Percentiles rank a stretch among this genome's conserved stretches.
Evolutionary conservation across 352 stramenopile species (phyloP).

Genomic region (Phytophthora syringae): DNA sequence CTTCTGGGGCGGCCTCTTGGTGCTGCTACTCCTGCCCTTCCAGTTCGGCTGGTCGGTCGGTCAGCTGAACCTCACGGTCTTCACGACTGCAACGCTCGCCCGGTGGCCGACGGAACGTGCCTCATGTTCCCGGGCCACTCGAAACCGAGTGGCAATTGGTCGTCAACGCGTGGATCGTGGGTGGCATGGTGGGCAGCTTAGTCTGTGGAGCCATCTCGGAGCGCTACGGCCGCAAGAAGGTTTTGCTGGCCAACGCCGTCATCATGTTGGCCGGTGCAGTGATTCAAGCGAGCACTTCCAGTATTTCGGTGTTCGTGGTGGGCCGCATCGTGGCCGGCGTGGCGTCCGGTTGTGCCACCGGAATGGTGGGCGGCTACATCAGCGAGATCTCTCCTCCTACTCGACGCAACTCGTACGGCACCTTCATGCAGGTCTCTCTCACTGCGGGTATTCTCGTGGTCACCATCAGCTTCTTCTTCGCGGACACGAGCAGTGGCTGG

Average conservation of each 20-base stretch:
- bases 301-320: conserved; percentile 41
- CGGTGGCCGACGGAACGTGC: conserved; percentile 35
- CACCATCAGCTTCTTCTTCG: conserved; percentile 47
- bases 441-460: conserved; percentile 45
- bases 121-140: conserved; percentile 34
- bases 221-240: conserved; percentile 47
- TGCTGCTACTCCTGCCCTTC: conserved; percentile 56
- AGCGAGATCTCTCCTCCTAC: conserved; percentile 49
- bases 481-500: conserved; percentile 31
- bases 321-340: conserved; percentile 48
- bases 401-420: conserved; percentile 39
- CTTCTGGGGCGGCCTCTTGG: conserved; percentile 50
- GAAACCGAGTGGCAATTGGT: conserved; percentile 52
- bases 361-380: conserved; percentile 43
- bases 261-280: conserved; percentile 45
- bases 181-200: conserved; percentile 59
- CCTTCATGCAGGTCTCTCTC: conserved; percentile 52
- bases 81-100: conserved; percentile 48
- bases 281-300: conserved; percentile 42
- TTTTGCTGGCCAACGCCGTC: conserved; percentile 33
- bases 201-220: conserved; percentile 41
- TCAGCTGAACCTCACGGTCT: conserved; percentile 50
- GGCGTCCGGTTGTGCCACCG: conserved; percentile 42
- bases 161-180: conserved; percentile 65
- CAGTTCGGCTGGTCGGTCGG: conserved; percentile 50